A percentile compares a stretch with the other conserved stretches of the same genome.
Evolutionary conservation across 2,329 filamentous ascomycete species (phyloP).

Genomic region (Huntiella savannae): DNA sequence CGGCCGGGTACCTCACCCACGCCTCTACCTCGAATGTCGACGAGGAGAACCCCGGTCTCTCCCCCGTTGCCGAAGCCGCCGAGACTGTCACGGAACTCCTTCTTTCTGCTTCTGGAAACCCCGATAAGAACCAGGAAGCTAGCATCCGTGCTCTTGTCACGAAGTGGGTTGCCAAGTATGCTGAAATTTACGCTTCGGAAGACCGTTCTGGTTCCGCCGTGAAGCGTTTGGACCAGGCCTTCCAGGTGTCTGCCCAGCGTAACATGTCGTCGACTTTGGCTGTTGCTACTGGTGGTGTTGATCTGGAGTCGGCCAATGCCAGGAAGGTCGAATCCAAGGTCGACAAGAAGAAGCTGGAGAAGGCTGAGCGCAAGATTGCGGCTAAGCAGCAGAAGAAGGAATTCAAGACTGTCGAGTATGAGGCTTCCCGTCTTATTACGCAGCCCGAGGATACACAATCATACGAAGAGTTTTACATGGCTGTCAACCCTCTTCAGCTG

Average conservation of each 20-base stretch:
- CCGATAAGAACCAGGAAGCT: slow-evolving; percentile 50
- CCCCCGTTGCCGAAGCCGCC: slow-evolving; percentile 70
- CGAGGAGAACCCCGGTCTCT: slow-evolving; percentile 46
- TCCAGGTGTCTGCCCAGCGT: slow-evolving; percentile 81
- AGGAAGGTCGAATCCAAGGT: slow-evolving; percentile 95
- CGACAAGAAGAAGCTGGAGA: slow-evolving; percentile 96
- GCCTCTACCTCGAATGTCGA: slow-evolving; percentile 74
- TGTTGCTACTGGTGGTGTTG: slow-evolving; percentile 64
- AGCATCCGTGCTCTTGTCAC: slow-evolving; percentile 68
- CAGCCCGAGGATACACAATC: slow-evolving; percentile 68
- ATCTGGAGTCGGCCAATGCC: slow-evolving; percentile 80
- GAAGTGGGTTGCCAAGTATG: slow-evolving; percentile 74
- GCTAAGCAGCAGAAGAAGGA: slow-evolving; percentile 97
- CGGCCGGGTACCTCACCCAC: slow-evolving; percentile 83
- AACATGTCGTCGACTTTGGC: slow-evolving; percentile 94
- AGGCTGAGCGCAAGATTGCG: slow-evolving; percentile 91
- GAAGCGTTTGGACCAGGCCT: slow-evolving; percentile 76
- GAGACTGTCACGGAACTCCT: slow-evolving; percentile 71
- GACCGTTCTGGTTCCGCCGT: slow-evolving; percentile 56
- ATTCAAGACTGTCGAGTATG: slow-evolving; percentile 97
- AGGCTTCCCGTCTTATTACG: slow-evolving; percentile 76
- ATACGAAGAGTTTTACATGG: slow-evolving; percentile 99
- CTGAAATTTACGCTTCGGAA: slow-evolving; percentile 52
- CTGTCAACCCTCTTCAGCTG: slow-evolving; percentile 87
- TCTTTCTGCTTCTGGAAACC: slow-evolving; percentile 77